These are phyloP conservation scores for Aureobasidium sp. DNA, from an alignment of 2,329 filamentous ascomycete species.

Conservation along the genomic window DNA sequence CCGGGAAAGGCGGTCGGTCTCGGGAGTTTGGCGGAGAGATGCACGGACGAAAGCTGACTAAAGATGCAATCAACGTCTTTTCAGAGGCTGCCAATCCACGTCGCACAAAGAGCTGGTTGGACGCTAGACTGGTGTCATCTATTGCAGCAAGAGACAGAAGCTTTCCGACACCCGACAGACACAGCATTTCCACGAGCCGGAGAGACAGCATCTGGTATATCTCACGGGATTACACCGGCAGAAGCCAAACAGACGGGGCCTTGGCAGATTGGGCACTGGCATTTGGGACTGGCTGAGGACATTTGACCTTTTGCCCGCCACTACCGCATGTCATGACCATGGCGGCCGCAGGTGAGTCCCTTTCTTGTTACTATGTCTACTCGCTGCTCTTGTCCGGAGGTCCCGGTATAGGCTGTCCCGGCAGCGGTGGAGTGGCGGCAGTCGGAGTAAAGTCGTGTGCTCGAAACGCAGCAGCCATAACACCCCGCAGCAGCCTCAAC, in stretches of 20 bases:
- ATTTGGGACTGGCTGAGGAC: not conserved
- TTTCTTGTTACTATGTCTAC: no score
- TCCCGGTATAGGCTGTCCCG: not conserved
- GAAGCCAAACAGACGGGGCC: not conserved
- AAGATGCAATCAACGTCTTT: conserved; percentile 8
- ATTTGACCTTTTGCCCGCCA: conserved; percentile 6
- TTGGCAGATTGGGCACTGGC: not conserved
- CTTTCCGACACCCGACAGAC: not conserved
- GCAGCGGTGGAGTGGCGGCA: not conserved
- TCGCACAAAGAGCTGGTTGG: not conserved
- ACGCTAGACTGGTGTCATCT: not conserved
- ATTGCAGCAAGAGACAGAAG: not conserved
- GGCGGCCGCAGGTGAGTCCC: conserved; percentile 5
- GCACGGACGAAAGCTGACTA: conserved; percentile 5
- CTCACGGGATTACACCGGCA: not conserved
- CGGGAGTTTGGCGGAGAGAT: not conserved
- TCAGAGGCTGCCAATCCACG: not conserved
- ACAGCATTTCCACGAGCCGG: not conserved
- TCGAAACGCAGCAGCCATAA: not conserved
- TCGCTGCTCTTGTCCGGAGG: not conserved
- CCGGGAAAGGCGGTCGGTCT: not conserved
- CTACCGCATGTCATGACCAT: conserved; percentile 6
- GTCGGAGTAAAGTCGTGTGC: not conserved
- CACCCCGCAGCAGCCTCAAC: not conserved
- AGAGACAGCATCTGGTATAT: not conserved